Percentiles rank a stretch among this genome's conserved stretches.
phyloP scores from a whole-genome alignment of 2,329 filamentous ascomycete genomes.

The Fusarium pininemorale region DNA sequence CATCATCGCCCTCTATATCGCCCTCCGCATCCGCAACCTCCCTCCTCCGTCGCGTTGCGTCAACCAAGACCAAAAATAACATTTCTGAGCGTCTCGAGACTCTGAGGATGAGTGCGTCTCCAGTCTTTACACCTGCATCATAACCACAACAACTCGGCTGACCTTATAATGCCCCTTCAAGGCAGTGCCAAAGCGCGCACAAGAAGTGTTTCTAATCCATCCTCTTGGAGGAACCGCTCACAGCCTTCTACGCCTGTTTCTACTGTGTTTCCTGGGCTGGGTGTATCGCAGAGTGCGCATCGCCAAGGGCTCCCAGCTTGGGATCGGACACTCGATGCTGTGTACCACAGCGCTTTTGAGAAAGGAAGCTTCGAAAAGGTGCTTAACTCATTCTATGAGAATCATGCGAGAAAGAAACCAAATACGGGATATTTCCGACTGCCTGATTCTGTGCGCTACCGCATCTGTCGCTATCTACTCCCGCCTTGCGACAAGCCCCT shows the following conservation, averaged over 20 bases:
- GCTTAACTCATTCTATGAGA: constrained; percentile 37
- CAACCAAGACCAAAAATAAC: constrained; percentile 7
- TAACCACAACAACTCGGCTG: background rate
- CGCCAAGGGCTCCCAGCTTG: constrained; percentile 43
- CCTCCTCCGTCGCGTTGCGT: constrained; percentile 24
- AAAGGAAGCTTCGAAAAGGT: constrained; percentile 21
- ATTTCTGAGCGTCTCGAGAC: constrained; percentile 21
- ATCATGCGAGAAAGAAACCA: constrained; percentile 17
- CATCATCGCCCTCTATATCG: constrained; percentile 12
- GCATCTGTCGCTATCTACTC: constrained; percentile 43
- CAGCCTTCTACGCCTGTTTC: constrained; percentile 8
- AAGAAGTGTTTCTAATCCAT: constrained; percentile 27
- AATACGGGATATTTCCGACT: constrained; percentile 36
- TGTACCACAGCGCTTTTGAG: constrained; percentile 43
- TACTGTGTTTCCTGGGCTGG: background rate
- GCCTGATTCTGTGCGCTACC: constrained; percentile 39
- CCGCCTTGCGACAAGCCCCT: constrained; percentile 37
- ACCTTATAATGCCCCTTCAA: constrained; percentile 10
- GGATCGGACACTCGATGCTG: constrained; percentile 50
- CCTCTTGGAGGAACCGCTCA: background rate
- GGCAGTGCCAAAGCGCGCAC: constrained; percentile 16
- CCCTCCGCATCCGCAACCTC: constrained; percentile 23
- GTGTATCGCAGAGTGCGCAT: background rate
- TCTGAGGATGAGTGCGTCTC: constrained; percentile 31
- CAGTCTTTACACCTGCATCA: background rate